Evolutionary conservation across 2,329 filamentous ascomycete species (phyloP).

Genomic region (Knufia petricola): DNA sequence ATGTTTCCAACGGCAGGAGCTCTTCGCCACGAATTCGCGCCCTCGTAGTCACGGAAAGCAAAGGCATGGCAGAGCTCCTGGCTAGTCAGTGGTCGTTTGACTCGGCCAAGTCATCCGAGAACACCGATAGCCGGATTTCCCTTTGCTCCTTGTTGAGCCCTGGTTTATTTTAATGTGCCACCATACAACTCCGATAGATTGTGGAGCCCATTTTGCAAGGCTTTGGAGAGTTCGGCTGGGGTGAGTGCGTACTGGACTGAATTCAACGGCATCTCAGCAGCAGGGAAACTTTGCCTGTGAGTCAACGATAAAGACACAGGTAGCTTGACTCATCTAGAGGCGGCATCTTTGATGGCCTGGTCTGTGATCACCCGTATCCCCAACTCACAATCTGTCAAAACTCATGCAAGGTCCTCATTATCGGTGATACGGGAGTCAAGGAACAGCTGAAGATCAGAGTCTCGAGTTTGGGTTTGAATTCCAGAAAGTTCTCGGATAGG

Average conservation of each 20-base stretch:
- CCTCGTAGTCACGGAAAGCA: background rate
- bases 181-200: background rate
- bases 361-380: background rate
- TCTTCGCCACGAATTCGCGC: background rate
- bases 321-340: background rate
- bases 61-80: background rate
- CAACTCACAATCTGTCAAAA: background rate
- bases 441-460: background rate
- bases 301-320: background rate
- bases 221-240: background rate
- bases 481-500: background rate
- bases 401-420: background rate
- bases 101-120: background rate
- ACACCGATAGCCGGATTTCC: background rate
- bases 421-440: background rate
- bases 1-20: background rate
- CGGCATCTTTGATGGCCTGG: background rate
- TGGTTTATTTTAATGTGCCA: background rate
- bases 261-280: constrained; percentile 3
- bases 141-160: background rate
- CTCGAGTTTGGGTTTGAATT: background rate
- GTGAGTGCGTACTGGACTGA: constrained; percentile 7
- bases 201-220: background rate
- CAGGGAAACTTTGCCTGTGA: constrained; percentile 3
- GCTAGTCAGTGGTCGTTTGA: constrained; percentile 1